Evolutionary conservation across 2,329 filamentous ascomycete species (phyloP).

Genomic region (Ascochyta clinopodiicola): DNA sequence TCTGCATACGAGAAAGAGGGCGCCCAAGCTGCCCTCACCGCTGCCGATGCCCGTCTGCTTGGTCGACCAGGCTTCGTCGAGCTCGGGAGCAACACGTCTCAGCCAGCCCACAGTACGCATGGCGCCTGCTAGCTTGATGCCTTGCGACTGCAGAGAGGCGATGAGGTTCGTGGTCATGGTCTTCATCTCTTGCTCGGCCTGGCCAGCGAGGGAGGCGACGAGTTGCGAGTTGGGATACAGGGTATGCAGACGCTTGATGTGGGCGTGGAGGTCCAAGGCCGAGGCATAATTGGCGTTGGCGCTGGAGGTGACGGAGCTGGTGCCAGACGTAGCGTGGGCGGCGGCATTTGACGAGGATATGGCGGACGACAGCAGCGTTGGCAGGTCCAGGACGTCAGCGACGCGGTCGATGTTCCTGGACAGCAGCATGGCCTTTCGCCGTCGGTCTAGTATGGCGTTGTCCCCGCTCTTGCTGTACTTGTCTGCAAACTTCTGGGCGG

Average conservation of each 20-base stretch:
- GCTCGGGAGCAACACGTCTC: constrained; percentile 81
- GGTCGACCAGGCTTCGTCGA: constrained; percentile 59
- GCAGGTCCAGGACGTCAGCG: constrained; percentile 89
- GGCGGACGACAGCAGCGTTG: constrained; percentile 81
- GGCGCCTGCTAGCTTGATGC: constrained; percentile 85
- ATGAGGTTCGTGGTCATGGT: constrained; percentile 88
- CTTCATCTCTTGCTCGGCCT: constrained; percentile 87
- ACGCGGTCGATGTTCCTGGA: constrained; percentile 87
- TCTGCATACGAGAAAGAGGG: constrained; percentile 86
- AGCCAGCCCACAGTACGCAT: constrained; percentile 93
- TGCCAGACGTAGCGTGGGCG: constrained; percentile 49
- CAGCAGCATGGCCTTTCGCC: constrained; percentile 81
- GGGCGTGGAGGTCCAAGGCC: constrained; percentile 89
- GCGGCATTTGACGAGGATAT: constrained; percentile 65
- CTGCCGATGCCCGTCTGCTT: constrained; percentile 42
- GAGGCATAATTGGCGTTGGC: constrained; percentile 81
- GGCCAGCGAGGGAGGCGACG: constrained; percentile 72
- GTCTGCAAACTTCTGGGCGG: constrained; percentile 79
- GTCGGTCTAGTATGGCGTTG: constrained; percentile 68
- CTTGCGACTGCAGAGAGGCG: constrained; percentile 74
- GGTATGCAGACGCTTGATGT: constrained; percentile 83
- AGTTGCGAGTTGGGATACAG: constrained; percentile 82
- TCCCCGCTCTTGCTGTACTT: constrained; percentile 79
- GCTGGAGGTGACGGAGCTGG: constrained; percentile 49
- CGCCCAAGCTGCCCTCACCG: constrained; percentile 73